phyloP scores from a whole-genome alignment of 768 basidiomycete species.

The Tylopilus balloui region DNA sequence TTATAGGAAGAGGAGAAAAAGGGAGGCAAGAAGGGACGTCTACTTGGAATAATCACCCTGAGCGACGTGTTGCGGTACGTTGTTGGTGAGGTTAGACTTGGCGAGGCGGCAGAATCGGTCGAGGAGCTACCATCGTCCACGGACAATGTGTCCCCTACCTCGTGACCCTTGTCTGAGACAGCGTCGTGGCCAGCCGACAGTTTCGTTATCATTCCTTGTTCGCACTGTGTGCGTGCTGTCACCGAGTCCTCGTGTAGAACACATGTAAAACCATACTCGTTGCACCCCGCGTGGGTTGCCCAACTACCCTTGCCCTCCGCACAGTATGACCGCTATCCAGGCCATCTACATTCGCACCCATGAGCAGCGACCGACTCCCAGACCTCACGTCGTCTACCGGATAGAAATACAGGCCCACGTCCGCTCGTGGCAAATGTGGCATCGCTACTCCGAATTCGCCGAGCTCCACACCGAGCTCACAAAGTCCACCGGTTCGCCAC shows the following conservation, averaged over 20 bases:
- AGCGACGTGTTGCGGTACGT: slow-evolving; percentile 86
- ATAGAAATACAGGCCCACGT: slow-evolving; percentile 86
- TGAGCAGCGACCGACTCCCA: slow-evolving; percentile 66
- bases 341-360: slow-evolving; percentile 64
- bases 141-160: slow-evolving; percentile 15
- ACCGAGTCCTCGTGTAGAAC: slow-evolving; percentile 15
- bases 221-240: neutral
- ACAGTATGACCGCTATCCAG: slow-evolving; percentile 67
- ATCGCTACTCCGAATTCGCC: slow-evolving; percentile 92
- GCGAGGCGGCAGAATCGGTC: slow-evolving; percentile 38
- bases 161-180: too few species aligned
- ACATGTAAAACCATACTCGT: slow-evolving; percentile 12
- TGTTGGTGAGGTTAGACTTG: slow-evolving; percentile 59
- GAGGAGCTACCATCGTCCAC: slow-evolving; percentile 23
- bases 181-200: neutral
- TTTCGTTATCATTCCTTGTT: neutral
- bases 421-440: slow-evolving; percentile 90
- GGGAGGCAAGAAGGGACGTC: slow-evolving; percentile 77
- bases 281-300: neutral
- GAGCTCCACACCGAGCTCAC: slow-evolving; percentile 79
- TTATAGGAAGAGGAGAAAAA: slow-evolving; percentile 71
- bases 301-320: slow-evolving; percentile 5
- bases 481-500: slow-evolving; percentile 72
- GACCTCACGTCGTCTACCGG: slow-evolving; percentile 75
- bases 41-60: slow-evolving; percentile 83